phyloP scores from a whole-genome alignment of 768 basidiomycete species.

The Tylopilus sp. region DNA sequence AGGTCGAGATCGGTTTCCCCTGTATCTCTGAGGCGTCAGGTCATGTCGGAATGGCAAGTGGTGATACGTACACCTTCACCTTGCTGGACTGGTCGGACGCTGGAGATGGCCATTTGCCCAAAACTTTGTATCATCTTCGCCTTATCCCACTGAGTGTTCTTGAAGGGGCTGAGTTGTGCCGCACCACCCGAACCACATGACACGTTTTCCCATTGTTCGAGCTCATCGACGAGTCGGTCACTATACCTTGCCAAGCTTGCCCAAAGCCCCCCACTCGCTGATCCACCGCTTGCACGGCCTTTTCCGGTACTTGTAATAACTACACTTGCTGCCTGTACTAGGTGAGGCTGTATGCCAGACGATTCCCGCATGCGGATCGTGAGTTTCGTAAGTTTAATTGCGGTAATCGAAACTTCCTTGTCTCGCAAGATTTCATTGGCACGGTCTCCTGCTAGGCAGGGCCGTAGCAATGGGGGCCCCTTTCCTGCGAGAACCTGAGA shows the following conservation, averaged over 20 bases:
- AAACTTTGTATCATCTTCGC: conserved; percentile 78
- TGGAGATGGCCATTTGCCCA: conserved; percentile 52
- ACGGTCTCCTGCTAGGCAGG: conserved; percentile 1
- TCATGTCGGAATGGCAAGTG: not conserved
- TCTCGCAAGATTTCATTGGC: conserved; percentile 3
- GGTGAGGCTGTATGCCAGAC: conserved; percentile 44
- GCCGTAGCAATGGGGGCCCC: conserved; percentile 51
- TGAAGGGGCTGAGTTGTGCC: conserved; percentile 42
- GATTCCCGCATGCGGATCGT: conserved; percentile 58
- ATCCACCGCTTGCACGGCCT: conserved; percentile 29
- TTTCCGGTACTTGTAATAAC: conserved; percentile 46
- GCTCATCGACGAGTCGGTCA: conserved; percentile 58
- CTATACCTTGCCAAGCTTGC: conserved; percentile 79
- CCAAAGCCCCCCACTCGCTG: conserved; percentile 51
- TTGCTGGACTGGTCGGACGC: conserved; percentile 3
- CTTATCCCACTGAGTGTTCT: conserved; percentile 61
- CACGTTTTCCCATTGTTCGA: conserved; percentile 60
- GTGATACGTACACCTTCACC: conserved; percentile 11
- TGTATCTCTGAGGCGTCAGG: conserved; percentile 2
- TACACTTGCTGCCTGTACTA: conserved; percentile 56
- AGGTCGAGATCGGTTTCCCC: conserved; percentile 42
- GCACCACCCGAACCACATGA: conserved; percentile 40
- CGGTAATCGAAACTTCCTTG: conserved; percentile 27
- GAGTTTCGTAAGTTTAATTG: conserved; percentile 56
- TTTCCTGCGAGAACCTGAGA: conserved; percentile 55